These are phyloP conservation scores for Rosa hybrid DNA, from an alignment of 331 rosid species.

Conservation along the genomic window DNA sequence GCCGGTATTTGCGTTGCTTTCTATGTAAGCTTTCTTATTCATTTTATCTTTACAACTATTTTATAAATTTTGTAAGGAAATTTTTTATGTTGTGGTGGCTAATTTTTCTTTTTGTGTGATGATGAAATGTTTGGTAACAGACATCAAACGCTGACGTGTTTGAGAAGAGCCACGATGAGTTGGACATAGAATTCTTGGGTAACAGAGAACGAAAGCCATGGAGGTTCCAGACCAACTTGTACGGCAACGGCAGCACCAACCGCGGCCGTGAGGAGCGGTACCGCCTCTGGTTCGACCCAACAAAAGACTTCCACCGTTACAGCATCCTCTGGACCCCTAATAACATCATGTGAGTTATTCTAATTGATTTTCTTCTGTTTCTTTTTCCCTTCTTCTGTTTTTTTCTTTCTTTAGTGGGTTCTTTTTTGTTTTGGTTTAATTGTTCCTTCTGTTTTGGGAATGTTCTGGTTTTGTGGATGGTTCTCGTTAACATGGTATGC, in stretches of 20 bases:
- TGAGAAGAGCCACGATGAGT: slow-evolving; percentile 83
- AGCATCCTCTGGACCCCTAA: slow-evolving; percentile 87
- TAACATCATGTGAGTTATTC: slow-evolving; percentile 56
- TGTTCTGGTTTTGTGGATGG: slow-evolving; percentile 13
- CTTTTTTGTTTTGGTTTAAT: neutral
- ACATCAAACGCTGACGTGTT: slow-evolving; percentile 89
- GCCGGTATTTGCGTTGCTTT: slow-evolving; percentile 93
- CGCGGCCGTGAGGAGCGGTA: slow-evolving; percentile 95
- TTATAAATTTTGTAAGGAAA: neutral
- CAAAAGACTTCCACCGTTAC: slow-evolving; percentile 67
- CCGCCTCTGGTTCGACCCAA: slow-evolving; percentile 95
- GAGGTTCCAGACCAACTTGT: slow-evolving; percentile 91
- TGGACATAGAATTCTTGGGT: slow-evolving; percentile 93
- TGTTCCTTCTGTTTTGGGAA: slow-evolving; percentile 23
- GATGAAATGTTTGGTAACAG: slow-evolving; percentile 32
- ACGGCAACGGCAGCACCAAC: slow-evolving; percentile 89
- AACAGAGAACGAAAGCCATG: slow-evolving; percentile 86
- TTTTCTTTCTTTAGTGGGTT: too few species aligned
- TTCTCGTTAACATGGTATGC: slow-evolving; percentile 31
- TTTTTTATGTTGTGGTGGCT: slow-evolving; percentile 4
- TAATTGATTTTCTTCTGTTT: neutral
- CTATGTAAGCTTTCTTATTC: slow-evolving; percentile 53
- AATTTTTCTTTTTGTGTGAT: slow-evolving; percentile 13
- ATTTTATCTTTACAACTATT: neutral
- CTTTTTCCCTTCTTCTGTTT: neutral